Conservation (phyloP, 306 rosid genomes). For the Abrus pulchellus region DNA sequence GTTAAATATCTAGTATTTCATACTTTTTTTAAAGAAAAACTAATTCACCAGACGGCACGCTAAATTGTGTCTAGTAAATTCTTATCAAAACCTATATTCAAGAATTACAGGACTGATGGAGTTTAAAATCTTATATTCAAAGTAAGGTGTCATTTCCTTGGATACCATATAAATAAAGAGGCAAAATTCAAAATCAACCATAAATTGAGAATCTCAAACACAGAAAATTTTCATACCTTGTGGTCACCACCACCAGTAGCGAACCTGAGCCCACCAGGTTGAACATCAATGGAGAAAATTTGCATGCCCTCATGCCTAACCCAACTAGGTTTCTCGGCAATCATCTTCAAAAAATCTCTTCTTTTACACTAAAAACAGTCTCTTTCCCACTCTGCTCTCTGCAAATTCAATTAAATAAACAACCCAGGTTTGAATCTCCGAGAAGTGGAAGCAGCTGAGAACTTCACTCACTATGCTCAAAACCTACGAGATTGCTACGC, state of each 20-base stretch:
- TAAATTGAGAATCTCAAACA: conserved; percentile 32
- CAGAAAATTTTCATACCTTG: conserved; percentile 62
- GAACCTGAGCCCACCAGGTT: conserved; percentile 90
- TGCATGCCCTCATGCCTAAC: conserved; percentile 98
- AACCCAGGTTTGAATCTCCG: not conserved
- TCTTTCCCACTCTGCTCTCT: conserved; percentile 31
- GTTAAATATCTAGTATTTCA: not conserved
- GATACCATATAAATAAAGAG: not conserved
- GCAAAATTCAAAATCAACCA: conserved; percentile 24
- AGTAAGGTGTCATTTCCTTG: not conserved
- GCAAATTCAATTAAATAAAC: conserved; percentile 32
- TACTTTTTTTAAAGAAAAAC: not conserved
- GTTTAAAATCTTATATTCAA: not conserved
- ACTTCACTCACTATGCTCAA: conserved; percentile 42
- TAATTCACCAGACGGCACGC: not conserved
- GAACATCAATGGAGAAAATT: conserved; percentile 97
- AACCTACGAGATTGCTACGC: conserved; percentile 43
- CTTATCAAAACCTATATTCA: not conserved
- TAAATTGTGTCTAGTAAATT: not conserved
- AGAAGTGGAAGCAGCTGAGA: conserved; percentile 34
- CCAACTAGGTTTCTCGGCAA: conserved; percentile 96
- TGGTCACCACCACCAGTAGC: conserved; percentile 99
- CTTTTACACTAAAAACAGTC: conserved; percentile 37
- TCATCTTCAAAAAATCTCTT: conserved; percentile 60
- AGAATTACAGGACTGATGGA: not conserved